These are phyloP conservation scores for Fusarium sp. DNA, from an alignment of 2,329 filamentous ascomycete genomes.

Conservation along the genomic window DNA sequence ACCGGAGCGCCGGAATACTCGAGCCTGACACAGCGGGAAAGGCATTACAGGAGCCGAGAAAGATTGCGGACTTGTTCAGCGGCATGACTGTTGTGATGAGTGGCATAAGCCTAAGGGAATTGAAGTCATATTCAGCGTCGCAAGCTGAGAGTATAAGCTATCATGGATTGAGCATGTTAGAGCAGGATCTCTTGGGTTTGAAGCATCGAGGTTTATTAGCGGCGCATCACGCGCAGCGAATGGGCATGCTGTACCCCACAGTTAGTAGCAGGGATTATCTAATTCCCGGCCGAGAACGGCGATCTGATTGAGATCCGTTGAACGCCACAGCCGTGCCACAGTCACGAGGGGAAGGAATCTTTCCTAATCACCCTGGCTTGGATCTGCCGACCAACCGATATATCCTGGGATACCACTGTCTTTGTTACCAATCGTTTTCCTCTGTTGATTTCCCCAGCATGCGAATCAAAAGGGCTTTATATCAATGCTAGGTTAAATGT, in stretches of 20 bases:
- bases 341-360: slow-evolving; percentile 27
- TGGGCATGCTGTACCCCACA: slow-evolving; percentile 27
- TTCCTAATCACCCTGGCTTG: slow-evolving; percentile 8
- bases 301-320: neutral
- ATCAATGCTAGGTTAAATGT: neutral
- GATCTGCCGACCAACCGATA: slow-evolving; percentile 29
- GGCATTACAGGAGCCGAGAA: slow-evolving; percentile 37
- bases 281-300: slow-evolving; percentile 23
- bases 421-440: slow-evolving; percentile 10
- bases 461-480: neutral
- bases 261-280: slow-evolving; percentile 24
- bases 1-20: slow-evolving; percentile 16
- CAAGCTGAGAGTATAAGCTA: slow-evolving; percentile 15
- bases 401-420: slow-evolving; percentile 10
- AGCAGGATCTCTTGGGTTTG: slow-evolving; percentile 26
- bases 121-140: slow-evolving; percentile 33
- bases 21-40: slow-evolving; percentile 29
- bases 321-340: slow-evolving; percentile 1
- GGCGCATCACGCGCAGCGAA: slow-evolving; percentile 28
- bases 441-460: neutral
- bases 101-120: slow-evolving; percentile 18
- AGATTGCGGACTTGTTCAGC: slow-evolving; percentile 31
- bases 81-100: slow-evolving; percentile 31
- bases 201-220: slow-evolving; percentile 1
- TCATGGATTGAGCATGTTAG: slow-evolving; percentile 40